Evolutionary conservation across 2,329 filamentous ascomycete species (phyloP), one percentile per base, ranked within the genome.

Genomic region (Clonostachys solani): DNA sequence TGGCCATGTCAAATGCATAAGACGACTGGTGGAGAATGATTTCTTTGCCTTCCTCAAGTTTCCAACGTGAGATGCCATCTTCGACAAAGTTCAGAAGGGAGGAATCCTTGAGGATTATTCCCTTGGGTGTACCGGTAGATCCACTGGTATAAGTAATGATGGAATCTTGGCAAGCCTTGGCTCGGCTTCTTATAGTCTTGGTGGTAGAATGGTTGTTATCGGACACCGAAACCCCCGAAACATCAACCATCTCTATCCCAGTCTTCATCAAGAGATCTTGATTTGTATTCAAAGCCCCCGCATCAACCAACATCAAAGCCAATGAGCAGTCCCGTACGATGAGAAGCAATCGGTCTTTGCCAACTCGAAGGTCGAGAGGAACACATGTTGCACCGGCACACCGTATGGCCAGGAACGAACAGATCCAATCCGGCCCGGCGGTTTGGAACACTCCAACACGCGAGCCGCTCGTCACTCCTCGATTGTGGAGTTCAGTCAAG

Each of bases 361-460:
- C 55, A 9, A 56, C 60, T 1, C 55, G 49, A 1, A 58, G 42
- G 46, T 78, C 75, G 0, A 78, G 54, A 2, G 68, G 68, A 8
- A 72, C 56, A 38, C 68, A 68, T 2, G 62, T 52, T 3, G 52
- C 61, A 0, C 70, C 71, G 10, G 68, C 40, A 1, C 61, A 54
- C 47, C 64, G 50, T 37, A 74, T 70, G 16, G 66, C 73, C 8
- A 75, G 58, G 43, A 74, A 47, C 0, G 66, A 68, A 43, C 50
- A 61, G 5, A 69, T 50, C 56, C 56, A 68, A 37, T 73, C 63
- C 0, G 55, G 36, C 0, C 56, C 51, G 0, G 74, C 60, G 5
- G 69, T 45, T 36, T 69, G 65, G 44, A 72, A 67, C 3, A 78
- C 68, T 1, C 54, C 64, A 4, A 78, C 62, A 1, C 47, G 45